These are phyloP conservation scores for Dichotomopilus funicola DNA, from an alignment of 2,329 filamentous ascomycete genomes.

Conservation along the genomic window DNA sequence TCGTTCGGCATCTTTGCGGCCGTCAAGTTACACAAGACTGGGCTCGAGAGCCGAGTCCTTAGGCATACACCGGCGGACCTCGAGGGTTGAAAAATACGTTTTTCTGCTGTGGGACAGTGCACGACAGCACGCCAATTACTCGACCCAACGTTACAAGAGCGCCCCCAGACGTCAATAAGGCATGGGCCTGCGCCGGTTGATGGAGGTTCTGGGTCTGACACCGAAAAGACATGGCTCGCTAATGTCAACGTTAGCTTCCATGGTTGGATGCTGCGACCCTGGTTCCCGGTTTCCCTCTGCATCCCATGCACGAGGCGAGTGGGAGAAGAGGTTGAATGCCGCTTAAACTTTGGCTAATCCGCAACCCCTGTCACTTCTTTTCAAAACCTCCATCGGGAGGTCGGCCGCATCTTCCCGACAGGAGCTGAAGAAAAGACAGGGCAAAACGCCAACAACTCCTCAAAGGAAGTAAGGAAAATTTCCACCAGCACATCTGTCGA, in stretches of 20 bases:
- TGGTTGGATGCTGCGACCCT: slow-evolving; percentile 27
- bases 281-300: slow-evolving; percentile 27
- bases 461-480: too few relatives aligned
- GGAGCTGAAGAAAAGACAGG: not conserved
- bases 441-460: too few relatives aligned
- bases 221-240: slow-evolving; percentile 22
- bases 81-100: not conserved
- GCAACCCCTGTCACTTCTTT: not conserved
- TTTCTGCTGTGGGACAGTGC: slow-evolving; percentile 3
- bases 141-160: not conserved
- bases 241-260: slow-evolving; percentile 12
- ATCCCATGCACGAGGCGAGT: slow-evolving; percentile 16
- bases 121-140: not conserved
- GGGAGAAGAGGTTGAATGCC: slow-evolving; percentile 16
- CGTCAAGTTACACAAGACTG: too few relatives aligned
- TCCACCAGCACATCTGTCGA: too few relatives aligned
- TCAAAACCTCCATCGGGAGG: not conserved
- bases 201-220: slow-evolving; percentile 18
- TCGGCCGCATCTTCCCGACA: not conserved
- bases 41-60: too few relatives aligned
- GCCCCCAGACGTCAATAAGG: slow-evolving; percentile 11
- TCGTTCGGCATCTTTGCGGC: too few relatives aligned
- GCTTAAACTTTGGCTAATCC: slow-evolving; percentile 23
- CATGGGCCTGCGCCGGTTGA: slow-evolving; percentile 4
- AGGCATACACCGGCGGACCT: not conserved